Evolutionary conservation across 768 basidiomycete genomes (phyloP), one percentile per base, ranked within the genome.

Genomic region (Tylopilus felleus): DNA sequence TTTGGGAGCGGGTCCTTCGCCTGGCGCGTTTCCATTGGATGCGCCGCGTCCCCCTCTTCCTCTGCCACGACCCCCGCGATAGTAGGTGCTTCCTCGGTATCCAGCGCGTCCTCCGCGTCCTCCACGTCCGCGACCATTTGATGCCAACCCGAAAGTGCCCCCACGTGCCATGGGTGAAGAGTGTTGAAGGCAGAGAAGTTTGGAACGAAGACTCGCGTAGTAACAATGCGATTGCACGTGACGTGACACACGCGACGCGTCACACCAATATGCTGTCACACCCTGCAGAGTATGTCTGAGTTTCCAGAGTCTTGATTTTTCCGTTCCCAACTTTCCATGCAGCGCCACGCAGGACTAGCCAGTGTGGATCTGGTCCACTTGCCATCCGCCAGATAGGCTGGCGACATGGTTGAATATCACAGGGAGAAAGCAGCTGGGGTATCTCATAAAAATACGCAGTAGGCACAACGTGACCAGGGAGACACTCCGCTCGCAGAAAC

Each of bases 71-170:
- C 84, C 74, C 16, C 82, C 79, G 47, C 84, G 71, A 52, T 71
- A 77, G 19, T 63, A 63, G 1, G 65, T 61, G 22, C 65, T 60
- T 10, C 70, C 68, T 46, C 75, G 57, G 50, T 60, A 67, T 1
- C 65, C 46, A 12, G 53, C 44, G 19, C 82, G 74, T 67, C 73
- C 69, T 21, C 74, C 74, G 17, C 75, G 72, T 48, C 77, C 73
- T 27, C 77, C 74, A 22, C 69, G 70, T 12, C 66, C 64, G 27
- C 63, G 61, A 50, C 80, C 75, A 49, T 71, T 68, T 27, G 81
- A 80, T 10, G 82, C 73, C 25, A 84, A 73, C 13, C 83, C 84
- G 67, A 86, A 85, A 22, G 73, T 74, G 47, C 56, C 59, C 45
- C 84, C 82, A 63, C 80, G 75, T 47, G 78, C 79, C 71, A 72